Base-by-base conservation (phyloP, 139 green algal genomes). In the Marvania coccoides region DNA sequence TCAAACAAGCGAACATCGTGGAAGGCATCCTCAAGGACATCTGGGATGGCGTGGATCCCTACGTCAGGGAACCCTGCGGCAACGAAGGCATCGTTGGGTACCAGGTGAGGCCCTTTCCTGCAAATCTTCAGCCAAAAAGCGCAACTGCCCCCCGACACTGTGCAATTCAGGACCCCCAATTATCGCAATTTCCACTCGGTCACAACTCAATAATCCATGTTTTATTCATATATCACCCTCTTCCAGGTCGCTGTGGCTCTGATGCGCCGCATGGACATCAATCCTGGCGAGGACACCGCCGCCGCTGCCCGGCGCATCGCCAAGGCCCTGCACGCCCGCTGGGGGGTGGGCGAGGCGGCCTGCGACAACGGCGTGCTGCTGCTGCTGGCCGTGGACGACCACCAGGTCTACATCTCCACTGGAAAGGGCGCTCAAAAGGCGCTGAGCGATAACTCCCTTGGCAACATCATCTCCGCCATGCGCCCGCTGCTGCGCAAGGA, bases 331-430 rank as follows among this genome's bases (percentile, higher is more conserved):
- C 78, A 87, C 46, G 65, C 77, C 5, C n/a, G 14, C 2, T 91
- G 85, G 85, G 84, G 86, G 23, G 82, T 91, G 4, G 86, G 86
- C 45, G 45, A 83, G 7, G 53, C 37, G 0, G 40, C 29, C 6
- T 92, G 86, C 75, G 67, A 83, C 66, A 84, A 89, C 47, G 86
- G 86, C n/a, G 65, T 89, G 10, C 35, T 91, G 10, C 23, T 91
- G 7, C 53, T 91, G 4, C 58, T 92, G 15, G 66, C 82, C n/a
- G 39, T 83, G 1, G 29, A 78, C 0, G 75, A 90, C 58, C 67
- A 82, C 0, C 78, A 90, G 71, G 62, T 73, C 9, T 81, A 75
- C 67, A 71, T 86, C 63, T 77, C 65, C 54, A 77, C 73, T 0
- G 78, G 74, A 0, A 26, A 40, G 33, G 76, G 70, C 9, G 66